Base-by-base conservation (phyloP, 345 rosid genomes). In the Arabis hirsuta region DNA sequence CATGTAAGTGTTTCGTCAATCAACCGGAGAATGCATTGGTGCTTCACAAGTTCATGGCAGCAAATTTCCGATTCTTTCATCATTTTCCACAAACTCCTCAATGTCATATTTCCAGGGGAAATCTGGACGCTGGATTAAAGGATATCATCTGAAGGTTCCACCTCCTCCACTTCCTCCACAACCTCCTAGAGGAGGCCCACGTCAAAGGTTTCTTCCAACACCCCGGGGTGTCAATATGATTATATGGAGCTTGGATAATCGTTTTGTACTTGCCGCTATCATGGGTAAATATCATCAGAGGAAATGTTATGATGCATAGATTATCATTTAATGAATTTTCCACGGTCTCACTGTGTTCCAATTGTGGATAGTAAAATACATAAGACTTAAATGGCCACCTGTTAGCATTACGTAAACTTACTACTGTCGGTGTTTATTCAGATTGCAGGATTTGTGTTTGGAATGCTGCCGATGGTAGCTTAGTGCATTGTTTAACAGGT, bases 181-280 rank as follows among this genome's bases (percentile, higher is more conserved):
- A 81, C 99, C 98, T 80, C 93, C 96, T 73, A 85, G 98, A 79
- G 98, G 99, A 69, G 97, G 99, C 61, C 99, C 99, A 51, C 98
- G 98, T 5, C 99, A 95, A 74, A 87, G 99, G 79, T 78, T 90
- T 64, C 93, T 95, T 72, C 98, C 99, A 53, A 91, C 97, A 58
- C 99, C 99, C 64, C 93, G 99, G 44, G 99, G 99, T 65, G 99
- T 95, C 74, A 95, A 95, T 81, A 95, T 95, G 99, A 95, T 95
- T 34, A 87, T 87, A n/a, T 91, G 99, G 99, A 95, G 99, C 85
- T 80, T 91, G 73, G 98, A 95, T 81, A 90, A 95, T 85, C 96
- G 96, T 79, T 95, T 95, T 77, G 99, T 95, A 73, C 98, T 91
- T 77, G 99, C 99, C 27, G 99, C 99, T 69, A 90, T 88, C 71